Conservation (phyloP, 345 rosid species). For the Chamaenerion angustifolium region DNA sequence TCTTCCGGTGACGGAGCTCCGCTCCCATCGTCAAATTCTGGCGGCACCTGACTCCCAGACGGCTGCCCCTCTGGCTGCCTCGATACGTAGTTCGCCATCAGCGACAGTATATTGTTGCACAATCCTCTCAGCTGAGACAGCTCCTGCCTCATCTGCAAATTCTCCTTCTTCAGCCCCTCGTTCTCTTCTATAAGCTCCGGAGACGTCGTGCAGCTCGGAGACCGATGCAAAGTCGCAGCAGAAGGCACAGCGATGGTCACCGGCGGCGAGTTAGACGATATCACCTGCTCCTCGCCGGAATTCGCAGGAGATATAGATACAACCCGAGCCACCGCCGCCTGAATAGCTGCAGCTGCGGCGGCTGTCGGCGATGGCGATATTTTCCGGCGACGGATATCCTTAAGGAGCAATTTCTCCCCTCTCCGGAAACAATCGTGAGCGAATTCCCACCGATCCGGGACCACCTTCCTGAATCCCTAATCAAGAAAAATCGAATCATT, state of each 20-base stretch:
- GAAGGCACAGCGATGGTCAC: constrained; percentile 23
- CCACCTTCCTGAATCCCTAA: constrained; percentile 87
- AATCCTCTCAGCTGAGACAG: constrained; percentile 48
- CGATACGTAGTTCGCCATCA: constrained; percentile 50
- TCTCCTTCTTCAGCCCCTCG: constrained; percentile 63
- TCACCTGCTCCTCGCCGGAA: constrained; percentile 70
- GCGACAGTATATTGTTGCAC: constrained; percentile 41
- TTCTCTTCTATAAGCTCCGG: constrained; percentile 75
- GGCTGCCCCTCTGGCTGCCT: constrained; percentile 36
- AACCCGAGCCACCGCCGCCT: constrained; percentile 15
- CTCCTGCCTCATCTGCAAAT: constrained; percentile 50
- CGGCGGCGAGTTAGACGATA: constrained; percentile 59
- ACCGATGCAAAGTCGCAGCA: constrained; percentile 14
- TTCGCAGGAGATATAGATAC: constrained; percentile 40
- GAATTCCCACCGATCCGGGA: constrained; percentile 95
- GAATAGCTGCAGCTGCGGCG: constrained; percentile 10
- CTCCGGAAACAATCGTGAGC: constrained; percentile 61
- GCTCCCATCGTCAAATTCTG: background rate
- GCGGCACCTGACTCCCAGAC: constrained; percentile 21
- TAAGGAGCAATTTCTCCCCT: constrained; percentile 67
- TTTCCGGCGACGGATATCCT: constrained; percentile 83
- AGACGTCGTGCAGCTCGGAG: constrained; percentile 55
- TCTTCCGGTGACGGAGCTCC: constrained; percentile 9
- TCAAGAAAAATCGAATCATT: background rate
- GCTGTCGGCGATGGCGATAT: constrained; percentile 22